Base-by-base conservation (phyloP, 176 grass and related monocot species). In the Urochloa ruziziensis region DNA sequence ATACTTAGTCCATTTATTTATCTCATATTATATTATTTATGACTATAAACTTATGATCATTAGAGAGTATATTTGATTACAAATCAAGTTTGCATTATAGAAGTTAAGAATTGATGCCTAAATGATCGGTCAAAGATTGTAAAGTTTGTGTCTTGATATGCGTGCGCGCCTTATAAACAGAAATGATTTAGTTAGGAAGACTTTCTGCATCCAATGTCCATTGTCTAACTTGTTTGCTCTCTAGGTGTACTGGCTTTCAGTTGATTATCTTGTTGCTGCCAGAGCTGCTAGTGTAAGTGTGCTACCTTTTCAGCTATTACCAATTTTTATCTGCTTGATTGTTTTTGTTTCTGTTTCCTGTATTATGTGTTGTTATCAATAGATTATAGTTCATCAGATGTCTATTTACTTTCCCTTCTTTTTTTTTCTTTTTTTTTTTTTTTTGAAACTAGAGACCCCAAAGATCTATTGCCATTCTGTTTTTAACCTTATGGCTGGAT, bases 211-310 rank as follows among this genome's bases (percentile, higher is more conserved):
- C 49, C 49, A 21, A 5, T 52, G 49, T 72, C 6, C 21, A 47
- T 63, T 68, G 67, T 53, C 64, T 86, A 80, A 91, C 70, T 66
- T 73, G 23, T 82, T 69, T 79, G 74, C 84, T 90, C 19, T 89
- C 53, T 72, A 97, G 94, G 95, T 97, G 76, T 97, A 97, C 83
- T 97, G 95, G 95, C 92, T 97, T 88, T 91, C 88, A 46, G 68
- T 94, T 75, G 92, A 94, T 83, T 97, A 97, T 89, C 92, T 97
- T 89, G 86, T 92, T 59, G 84, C 90, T 73, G 90, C 92, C 73
- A 87, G 86, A 88, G 92, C 92, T 73, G 92, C 95, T 82, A 83
- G 87, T 84, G 94, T 91, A 91, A 90, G 83, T 87, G 23, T 84
- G 35, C 37, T 40, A 77, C 21, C 24, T 64, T 79, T 69, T 43